phyloP scores from a whole-genome alignment of 345 rosid species.

The Acer negundo region DNA sequence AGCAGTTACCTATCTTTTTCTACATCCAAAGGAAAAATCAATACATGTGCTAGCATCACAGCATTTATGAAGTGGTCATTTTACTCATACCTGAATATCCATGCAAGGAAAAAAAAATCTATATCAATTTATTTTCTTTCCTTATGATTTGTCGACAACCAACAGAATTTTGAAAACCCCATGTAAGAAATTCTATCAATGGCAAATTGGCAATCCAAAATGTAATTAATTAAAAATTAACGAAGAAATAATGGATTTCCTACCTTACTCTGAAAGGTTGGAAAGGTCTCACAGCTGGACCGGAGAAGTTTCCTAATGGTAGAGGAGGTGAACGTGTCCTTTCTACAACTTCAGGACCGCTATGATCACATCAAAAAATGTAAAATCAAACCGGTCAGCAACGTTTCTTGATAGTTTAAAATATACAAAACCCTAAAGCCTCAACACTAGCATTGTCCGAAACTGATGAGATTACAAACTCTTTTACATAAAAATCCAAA shows the following conservation, averaged over 20 bases:
- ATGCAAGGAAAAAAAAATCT: not conserved
- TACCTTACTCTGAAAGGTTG: constrained; percentile 10
- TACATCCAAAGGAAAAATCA: not conserved
- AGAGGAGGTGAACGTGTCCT: constrained; percentile 4
- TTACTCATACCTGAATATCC: not conserved
- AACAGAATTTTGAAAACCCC: not conserved
- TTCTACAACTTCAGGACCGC: constrained; percentile 1
- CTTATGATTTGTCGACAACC: not conserved
- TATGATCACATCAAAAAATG: constrained; percentile 4
- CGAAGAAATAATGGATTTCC: not conserved
- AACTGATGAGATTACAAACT: not conserved
- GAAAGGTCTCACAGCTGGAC: not conserved
- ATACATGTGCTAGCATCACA: not conserved
- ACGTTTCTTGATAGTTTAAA: not conserved
- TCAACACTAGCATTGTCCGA: not conserved
- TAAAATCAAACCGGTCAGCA: not conserved
- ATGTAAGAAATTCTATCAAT: not conserved
- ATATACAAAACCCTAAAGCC: not conserved
- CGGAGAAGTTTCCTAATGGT: constrained; percentile 4
- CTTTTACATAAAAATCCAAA: not conserved
- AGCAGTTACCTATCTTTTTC: not conserved
- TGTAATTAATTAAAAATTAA: not conserved
- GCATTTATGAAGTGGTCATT: not conserved
- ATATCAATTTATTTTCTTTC: not conserved
- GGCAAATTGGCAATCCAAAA: not conserved